phyloP scores from a whole-genome alignment of 2,329 filamentous ascomycete genomes.

The Diplodia sapinea region DNA sequence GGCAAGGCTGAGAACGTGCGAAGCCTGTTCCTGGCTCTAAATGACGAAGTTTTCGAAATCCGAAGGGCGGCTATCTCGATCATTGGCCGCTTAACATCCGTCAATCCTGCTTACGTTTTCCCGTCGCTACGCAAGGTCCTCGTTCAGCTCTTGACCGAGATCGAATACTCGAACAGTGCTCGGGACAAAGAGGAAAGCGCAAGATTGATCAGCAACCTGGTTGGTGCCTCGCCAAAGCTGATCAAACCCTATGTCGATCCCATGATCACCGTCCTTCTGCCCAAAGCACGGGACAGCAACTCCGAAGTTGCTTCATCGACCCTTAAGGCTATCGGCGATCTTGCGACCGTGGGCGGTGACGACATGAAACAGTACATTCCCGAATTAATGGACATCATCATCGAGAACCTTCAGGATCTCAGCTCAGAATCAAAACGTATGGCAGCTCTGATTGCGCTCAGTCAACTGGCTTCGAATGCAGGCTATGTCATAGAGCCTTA shows the following conservation, averaged over 20 bases:
- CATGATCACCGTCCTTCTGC: slow-evolving; percentile 92
- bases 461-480: slow-evolving; percentile 91
- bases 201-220: slow-evolving; percentile 87
- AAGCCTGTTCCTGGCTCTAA: slow-evolving; percentile 91
- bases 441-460: slow-evolving; percentile 86
- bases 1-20: slow-evolving; percentile 97
- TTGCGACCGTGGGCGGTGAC: slow-evolving; percentile 90
- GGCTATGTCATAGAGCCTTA: slow-evolving; percentile 98
- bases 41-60: slow-evolving; percentile 92
- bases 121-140: slow-evolving; percentile 92
- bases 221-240: slow-evolving; percentile 88
- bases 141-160: slow-evolving; percentile 93
- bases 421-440: slow-evolving; percentile 89
- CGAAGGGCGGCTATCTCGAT: slow-evolving; percentile 95
- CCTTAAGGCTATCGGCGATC: slow-evolving; percentile 91
- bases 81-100: slow-evolving; percentile 86
- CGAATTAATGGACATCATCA: slow-evolving; percentile 90
- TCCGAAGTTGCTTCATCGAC: slow-evolving; percentile 91
- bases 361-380: slow-evolving; percentile 94
- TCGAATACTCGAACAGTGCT: slow-evolving; percentile 93
- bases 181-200: slow-evolving; percentile 97
- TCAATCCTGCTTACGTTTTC: slow-evolving; percentile 97
- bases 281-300: slow-evolving; percentile 85
- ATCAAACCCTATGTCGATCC: slow-evolving; percentile 97
- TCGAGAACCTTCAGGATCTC: slow-evolving; percentile 92